These are phyloP conservation scores for Fraxinus excelsior DNA, from an alignment of 257 asterid genomes.

Conservation along the genomic window DNA sequence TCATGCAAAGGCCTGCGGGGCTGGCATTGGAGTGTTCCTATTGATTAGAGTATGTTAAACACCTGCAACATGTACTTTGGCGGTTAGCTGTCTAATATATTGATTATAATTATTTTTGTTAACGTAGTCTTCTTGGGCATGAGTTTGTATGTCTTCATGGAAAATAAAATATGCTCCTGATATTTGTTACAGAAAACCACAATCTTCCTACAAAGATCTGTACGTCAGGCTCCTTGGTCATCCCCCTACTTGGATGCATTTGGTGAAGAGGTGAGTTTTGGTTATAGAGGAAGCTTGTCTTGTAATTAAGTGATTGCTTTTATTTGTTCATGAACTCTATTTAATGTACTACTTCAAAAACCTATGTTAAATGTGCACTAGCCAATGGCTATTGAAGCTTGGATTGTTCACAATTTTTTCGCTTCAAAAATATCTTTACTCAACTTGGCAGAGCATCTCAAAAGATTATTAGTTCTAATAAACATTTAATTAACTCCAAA, in stretches of 20 bases:
- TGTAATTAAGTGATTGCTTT: slow-evolving; percentile 5
- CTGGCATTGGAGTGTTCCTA: slow-evolving; percentile 94
- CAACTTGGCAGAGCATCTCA: not conserved
- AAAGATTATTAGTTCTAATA: not conserved
- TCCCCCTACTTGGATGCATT: slow-evolving; percentile 94
- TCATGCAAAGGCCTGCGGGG: slow-evolving; percentile 87
- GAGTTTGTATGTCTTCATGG: slow-evolving; percentile 3
- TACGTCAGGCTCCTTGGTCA: slow-evolving; percentile 97
- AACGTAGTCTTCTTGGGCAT: slow-evolving; percentile 7
- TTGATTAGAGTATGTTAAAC: slow-evolving; percentile 69
- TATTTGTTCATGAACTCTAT: not conserved
- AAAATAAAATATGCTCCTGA: slow-evolving; percentile 19
- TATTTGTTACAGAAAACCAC: slow-evolving; percentile 71
- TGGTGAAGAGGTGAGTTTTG: slow-evolving; percentile 88
- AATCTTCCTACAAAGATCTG: slow-evolving; percentile 86
- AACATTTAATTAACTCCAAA: not conserved
- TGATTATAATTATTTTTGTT: not conserved
- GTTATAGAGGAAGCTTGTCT: slow-evolving; percentile 5
- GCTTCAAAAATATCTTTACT: slow-evolving; percentile 3
- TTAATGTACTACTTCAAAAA: not conserved
- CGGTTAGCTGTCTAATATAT: slow-evolving; percentile 13
- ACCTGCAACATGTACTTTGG: slow-evolving; percentile 1
- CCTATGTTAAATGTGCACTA: slow-evolving; percentile 5
- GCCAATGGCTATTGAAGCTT: not conserved
- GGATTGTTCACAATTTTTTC: not conserved